Evolutionary conservation across 1,139 yeast genomes (phyloP), one percentile per base, ranked within the genome.

Genomic region (Hansenula sp.): DNA sequence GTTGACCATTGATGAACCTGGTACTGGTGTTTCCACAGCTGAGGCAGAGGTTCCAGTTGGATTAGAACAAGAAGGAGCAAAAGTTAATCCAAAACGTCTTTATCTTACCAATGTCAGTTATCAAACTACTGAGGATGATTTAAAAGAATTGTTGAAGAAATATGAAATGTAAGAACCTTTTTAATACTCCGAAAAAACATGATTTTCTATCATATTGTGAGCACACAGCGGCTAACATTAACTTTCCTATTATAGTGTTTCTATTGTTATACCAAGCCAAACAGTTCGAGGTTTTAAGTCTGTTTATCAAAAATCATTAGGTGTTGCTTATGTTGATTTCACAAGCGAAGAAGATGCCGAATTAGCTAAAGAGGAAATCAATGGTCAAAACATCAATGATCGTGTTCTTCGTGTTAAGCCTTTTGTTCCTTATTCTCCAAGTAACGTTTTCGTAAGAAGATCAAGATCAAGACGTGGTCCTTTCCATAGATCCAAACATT

Each of bases 301-400:
- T 15, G 53, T 57, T n/a, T 65, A 65, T 41, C 71, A 69, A 40
- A 70, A 66, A 50, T 76, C 84, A 3, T 65, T 79, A 46, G 89
- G 90, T 1, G 72, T 77, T 49, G 90, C 85, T 0, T 84, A 81
- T 61, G 86, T 77, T 25, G 86, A 79, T 44, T 79, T 84, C 52
- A 66, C 61, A n/a, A 59, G 69, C 33, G 59, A 63, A 16, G 81
- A 75, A 27, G 74, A 46, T 11, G 84, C 84, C 3, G 67, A 66
- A 31, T 61, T 62, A 24, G 87, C 72, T 4, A 66, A 73, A 34
- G 59, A 61, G 8, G 63, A 64, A 18, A 61, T 77, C 44, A 64
- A 75, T 52, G 77, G 77, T 8, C 57, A 55, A 33, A 60, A 46
- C 33, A 74, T 68, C 57, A 65, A 69, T 45, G 69, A 67, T 16